Base-by-base conservation (phyloP, 2,329 filamentous ascomycete genomes). In the Diaporthe capsici region DNA sequence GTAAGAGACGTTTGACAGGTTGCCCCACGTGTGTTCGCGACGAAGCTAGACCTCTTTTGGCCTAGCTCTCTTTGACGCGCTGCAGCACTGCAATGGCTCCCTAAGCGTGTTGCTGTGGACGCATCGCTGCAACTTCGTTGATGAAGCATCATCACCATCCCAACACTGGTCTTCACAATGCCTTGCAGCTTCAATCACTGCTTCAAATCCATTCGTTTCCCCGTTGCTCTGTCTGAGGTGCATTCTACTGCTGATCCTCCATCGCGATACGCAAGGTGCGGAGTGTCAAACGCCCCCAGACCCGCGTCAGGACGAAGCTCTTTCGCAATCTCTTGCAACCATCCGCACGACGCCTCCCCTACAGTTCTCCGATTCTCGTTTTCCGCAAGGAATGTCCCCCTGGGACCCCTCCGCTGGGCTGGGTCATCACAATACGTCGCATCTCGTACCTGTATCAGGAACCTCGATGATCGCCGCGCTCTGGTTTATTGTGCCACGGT, bases 281-380 rank as follows among this genome's bases (percentile, higher is more conserved):
- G 78, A 78, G 71, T 71, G 60, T 34, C 51, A 72, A 76, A 25
- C 63, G n/a, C 63, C 71, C 42, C 73, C 68, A 71, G 74, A 78
- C 67, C 67, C 79, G 72, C 78, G 79, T 78, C 81, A 79, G 80
- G 71, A 79, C 25, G 80, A 83, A 83, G 81, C 84, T 88, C 88
- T 88, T 89, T 90, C 87, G 84, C 81, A 79, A 55, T 79, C 79
- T 77, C 77, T 78, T 73, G 63, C 76, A 74, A 78, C 81, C 85
- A 86, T 13, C 9, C 88, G 93, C 94, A 94, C 89, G 86, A 87
- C 91, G 92, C 94, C 92, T 92, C 92, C 93, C 90, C 88, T 83
- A 93, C 89, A 95, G 94, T 95, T 90, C 90, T 92, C 92, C 94
- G 91, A 90, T 87, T 87, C 88, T 88, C 87, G 87, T 93, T 92